Evolutionary conservation across 768 basidiomycete genomes (phyloP).

Genomic region (Gyrodon lividus): DNA sequence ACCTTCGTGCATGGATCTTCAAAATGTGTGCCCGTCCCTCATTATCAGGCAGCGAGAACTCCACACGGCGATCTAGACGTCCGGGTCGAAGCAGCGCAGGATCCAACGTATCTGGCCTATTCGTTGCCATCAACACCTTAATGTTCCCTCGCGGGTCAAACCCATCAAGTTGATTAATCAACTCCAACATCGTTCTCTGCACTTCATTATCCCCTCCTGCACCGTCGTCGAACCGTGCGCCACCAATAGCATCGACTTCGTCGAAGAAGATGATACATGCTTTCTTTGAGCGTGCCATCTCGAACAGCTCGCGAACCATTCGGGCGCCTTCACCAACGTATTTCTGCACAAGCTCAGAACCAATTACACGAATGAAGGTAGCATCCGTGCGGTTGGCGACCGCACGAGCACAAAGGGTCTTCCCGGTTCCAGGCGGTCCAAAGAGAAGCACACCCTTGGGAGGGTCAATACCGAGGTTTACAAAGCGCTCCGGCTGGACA

Average conservation of each 20-base stretch:
- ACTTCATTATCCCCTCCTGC: conserved; percentile 99
- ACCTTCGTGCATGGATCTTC: conserved; percentile 95
- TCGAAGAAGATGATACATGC: conserved; percentile 99
- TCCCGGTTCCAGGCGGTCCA: conserved; percentile 97
- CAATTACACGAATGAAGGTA: conserved; percentile 98
- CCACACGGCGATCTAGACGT: conserved; percentile 93
- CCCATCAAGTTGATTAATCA: conserved; percentile 98
- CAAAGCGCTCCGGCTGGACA: conserved; percentile 93
- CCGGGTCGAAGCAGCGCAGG: conserved; percentile 95
- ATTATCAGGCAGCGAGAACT: conserved; percentile 91
- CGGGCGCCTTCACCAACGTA: conserved; percentile 99
- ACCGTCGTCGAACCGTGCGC: conserved; percentile 96
- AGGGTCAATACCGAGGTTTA: conserved; percentile 97
- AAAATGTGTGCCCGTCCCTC: conserved; percentile 97
- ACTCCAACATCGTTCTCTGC: conserved; percentile 97
- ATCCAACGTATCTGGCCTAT: conserved; percentile 98
- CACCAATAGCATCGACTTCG: conserved; percentile 97
- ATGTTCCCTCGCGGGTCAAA: conserved; percentile 99
- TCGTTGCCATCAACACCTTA: conserved; percentile 99
- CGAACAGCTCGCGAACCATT: conserved; percentile 98
- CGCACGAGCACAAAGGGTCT: conserved; percentile 96
- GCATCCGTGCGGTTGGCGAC: conserved; percentile 99
- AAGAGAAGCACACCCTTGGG: conserved; percentile 97
- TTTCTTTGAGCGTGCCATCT: conserved; percentile 98
- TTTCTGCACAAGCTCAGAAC: conserved; percentile 99